phyloP scores from a whole-genome alignment of 257 asterid genomes.

The Verbascum thapsus region DNA sequence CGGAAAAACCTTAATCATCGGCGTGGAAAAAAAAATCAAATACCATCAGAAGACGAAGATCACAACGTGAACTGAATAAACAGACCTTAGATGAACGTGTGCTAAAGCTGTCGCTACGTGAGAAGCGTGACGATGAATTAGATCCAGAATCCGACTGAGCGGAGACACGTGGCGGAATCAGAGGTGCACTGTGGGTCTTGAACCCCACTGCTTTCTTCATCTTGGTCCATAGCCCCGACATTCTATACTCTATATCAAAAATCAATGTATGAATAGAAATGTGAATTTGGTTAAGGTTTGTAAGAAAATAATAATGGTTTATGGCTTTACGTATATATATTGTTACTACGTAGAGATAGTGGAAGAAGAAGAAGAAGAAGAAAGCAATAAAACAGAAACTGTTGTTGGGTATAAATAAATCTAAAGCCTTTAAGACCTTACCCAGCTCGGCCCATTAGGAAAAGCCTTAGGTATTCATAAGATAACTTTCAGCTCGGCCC shows the following conservation, averaged over 20 bases:
- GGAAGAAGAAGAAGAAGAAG: not conserved
- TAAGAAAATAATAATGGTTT: not conserved
- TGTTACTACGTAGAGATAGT: not conserved
- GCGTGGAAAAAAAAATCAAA: not conserved
- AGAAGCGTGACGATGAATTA: slow-evolving; percentile 24
- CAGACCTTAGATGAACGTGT: slow-evolving; percentile 34
- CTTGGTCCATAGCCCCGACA: slow-evolving; percentile 41
- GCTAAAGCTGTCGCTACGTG: slow-evolving; percentile 29
- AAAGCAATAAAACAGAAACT: slow-evolving; percentile 18
- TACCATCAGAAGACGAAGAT: not conserved
- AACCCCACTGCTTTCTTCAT: slow-evolving; percentile 36
- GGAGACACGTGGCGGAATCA: slow-evolving; percentile 19
- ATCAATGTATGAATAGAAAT: not conserved
- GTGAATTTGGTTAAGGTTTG: slow-evolving; percentile 18
- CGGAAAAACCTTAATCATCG: slow-evolving; percentile 8
- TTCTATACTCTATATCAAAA: too few species aligned
- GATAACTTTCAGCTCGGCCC: too few species aligned
- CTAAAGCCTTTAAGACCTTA: too few species aligned
- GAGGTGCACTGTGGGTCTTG: slow-evolving; percentile 21
- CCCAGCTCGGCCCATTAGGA: too few species aligned
- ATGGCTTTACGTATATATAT: slow-evolving; percentile 2
- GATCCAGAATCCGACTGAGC: slow-evolving; percentile 22
- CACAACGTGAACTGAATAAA: not conserved
- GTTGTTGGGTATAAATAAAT: too few species aligned
- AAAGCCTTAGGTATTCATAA: too few species aligned